These are phyloP conservation scores for Tricholoma hemisulphureum DNA, from an alignment of 768 basidiomycete species.

Conservation along the genomic window DNA sequence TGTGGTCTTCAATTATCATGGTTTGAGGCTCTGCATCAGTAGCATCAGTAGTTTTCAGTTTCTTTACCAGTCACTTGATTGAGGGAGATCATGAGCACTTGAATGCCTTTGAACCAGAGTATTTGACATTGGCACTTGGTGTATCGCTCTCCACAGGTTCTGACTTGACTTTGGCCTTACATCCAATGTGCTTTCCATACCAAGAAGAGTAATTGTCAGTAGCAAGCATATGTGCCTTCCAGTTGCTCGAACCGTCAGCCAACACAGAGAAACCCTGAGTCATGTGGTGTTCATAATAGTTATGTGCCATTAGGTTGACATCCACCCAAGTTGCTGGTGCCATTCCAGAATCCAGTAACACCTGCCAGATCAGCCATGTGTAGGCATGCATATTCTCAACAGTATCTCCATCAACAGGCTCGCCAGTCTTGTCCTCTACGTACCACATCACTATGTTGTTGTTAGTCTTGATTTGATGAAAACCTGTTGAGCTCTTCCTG, in stretches of 20 bases:
- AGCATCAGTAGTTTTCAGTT: no score
- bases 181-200: background rate
- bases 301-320: background rate
- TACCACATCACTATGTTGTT: background rate
- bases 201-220: background rate
- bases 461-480: background rate
- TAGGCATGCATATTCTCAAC: background rate
- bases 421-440: background rate
- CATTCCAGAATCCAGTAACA: background rate
- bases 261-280: background rate
- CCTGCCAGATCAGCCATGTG: background rate
- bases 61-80: no score
- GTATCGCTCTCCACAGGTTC: background rate
- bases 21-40: no score
- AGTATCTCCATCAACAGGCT: background rate
- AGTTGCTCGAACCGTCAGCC: background rate
- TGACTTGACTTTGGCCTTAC: background rate
- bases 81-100: background rate
- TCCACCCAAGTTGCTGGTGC: background rate
- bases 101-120: background rate
- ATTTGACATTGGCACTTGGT: background rate
- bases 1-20: no score
- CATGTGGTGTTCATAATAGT: background rate
- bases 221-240: background rate
- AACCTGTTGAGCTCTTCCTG: background rate